Evolutionary conservation across 768 basidiomycete species (phyloP).

Genomic region (Amanita inopinata): DNA sequence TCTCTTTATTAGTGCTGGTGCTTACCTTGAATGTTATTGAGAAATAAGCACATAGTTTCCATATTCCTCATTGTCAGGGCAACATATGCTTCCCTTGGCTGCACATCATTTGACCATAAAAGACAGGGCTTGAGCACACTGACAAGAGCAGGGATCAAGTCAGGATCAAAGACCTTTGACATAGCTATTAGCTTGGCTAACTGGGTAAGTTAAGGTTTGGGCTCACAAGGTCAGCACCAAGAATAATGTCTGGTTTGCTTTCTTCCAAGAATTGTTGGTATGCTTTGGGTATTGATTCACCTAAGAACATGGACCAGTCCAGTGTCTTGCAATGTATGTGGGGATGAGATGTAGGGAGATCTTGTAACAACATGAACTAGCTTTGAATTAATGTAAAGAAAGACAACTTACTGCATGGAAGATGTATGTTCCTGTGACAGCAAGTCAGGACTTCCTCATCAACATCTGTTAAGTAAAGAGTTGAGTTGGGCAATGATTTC

Average conservation of each 20-base stretch:
- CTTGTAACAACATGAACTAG: slow-evolving; percentile 23
- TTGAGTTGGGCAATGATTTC: neutral
- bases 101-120: slow-evolving; percentile 12
- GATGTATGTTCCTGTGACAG: slow-evolving; percentile 47
- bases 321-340: slow-evolving; percentile 35
- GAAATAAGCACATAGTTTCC: slow-evolving; percentile 39
- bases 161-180: slow-evolving; percentile 60
- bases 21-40: slow-evolving; percentile 25
- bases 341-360: slow-evolving; percentile 43
- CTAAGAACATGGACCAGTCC: slow-evolving; percentile 61
- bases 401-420: slow-evolving; percentile 59
- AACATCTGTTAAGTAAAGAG: slow-evolving; percentile 52
- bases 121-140: slow-evolving; percentile 38
- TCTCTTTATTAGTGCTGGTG: too few relatives aligned
- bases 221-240: slow-evolving; percentile 62
- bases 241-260: slow-evolving; percentile 43
- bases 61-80: slow-evolving; percentile 51
- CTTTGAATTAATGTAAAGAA: neutral
- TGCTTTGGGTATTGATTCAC: slow-evolving; percentile 17
- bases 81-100: slow-evolving; percentile 28
- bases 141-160: slow-evolving; percentile 47
- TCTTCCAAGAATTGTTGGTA: slow-evolving; percentile 27
- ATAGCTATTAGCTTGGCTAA: neutral
- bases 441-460: slow-evolving; percentile 52
- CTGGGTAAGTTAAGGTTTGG: neutral